Evolutionary conservation across 192 early-diverging fungal species (phyloP).

Genomic region (Chytriomyces hyalinus): DNA sequence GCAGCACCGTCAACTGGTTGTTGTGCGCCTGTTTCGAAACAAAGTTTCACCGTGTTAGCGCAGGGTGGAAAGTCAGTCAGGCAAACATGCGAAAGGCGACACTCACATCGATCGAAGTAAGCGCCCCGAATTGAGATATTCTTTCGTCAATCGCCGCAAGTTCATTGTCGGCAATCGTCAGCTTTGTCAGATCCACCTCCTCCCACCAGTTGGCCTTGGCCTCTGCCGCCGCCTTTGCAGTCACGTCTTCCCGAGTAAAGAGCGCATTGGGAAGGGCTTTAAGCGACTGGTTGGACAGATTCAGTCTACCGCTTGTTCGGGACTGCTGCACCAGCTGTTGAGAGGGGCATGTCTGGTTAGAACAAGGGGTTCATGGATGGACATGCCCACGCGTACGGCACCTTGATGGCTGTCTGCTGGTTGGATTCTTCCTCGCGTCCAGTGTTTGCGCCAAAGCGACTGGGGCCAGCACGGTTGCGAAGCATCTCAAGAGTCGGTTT

Average conservation of each 20-base stretch:
- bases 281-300: slow-evolving; percentile 39
- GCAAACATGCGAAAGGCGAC: slow-evolving; percentile 7
- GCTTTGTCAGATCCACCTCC: slow-evolving; percentile 46
- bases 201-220: slow-evolving; percentile 46
- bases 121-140: slow-evolving; percentile 40
- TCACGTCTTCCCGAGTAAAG: slow-evolving; percentile 22
- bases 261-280: slow-evolving; percentile 36
- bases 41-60: not conserved
- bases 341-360: no score
- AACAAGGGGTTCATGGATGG: no score
- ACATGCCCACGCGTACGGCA: no score
- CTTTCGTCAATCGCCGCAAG: slow-evolving; percentile 42
- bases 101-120: slow-evolving; percentile 48
- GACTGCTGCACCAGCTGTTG: not conserved
- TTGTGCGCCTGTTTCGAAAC: slow-evolving; percentile 34
- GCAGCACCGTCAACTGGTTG: slow-evolving; percentile 45
- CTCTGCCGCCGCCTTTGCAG: slow-evolving; percentile 6
- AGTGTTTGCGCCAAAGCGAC: not conserved
- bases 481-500: no score
- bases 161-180: slow-evolving; percentile 51
- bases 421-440: not conserved
- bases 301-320: not conserved
- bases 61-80: no score
- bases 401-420: no score
- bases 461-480: no score